These are phyloP conservation scores for Ilyonectria mors-panacis DNA, from an alignment of 2,329 filamentous ascomycete species.

Conservation along the genomic window DNA sequence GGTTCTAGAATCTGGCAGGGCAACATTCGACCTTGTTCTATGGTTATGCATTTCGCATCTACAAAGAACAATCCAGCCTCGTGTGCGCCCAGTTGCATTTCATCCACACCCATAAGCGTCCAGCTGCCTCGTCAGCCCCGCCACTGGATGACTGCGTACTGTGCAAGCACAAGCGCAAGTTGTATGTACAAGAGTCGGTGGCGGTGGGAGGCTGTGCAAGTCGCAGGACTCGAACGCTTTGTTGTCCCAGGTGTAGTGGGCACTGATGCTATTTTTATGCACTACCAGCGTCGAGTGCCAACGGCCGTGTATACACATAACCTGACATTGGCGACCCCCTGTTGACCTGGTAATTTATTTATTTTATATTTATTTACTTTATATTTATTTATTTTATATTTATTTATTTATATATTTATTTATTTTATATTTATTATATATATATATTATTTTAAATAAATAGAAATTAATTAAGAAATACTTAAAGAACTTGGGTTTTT, in stretches of 20 bases:
- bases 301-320: too few species aligned
- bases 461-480: too few species aligned
- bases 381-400: too few species aligned
- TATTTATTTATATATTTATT: too few species aligned
- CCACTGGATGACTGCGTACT: neutral
- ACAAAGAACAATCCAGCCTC: neutral
- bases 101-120: neutral
- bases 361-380: too few species aligned
- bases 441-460: too few species aligned
- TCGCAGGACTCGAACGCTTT: constrained; percentile 1
- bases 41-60: neutral
- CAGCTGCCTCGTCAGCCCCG: neutral
- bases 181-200: neutral
- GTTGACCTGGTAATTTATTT: too few species aligned
- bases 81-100: neutral
- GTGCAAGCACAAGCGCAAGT: neutral
- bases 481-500: too few species aligned
- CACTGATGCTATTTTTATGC: constrained; percentile 21
- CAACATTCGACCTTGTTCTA: neutral
- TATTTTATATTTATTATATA: too few species aligned
- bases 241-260: neutral
- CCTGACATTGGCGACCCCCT: too few species aligned
- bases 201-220: constrained; percentile 9
- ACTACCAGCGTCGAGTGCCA: neutral
- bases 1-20: neutral